These are phyloP conservation scores for Whalleya microplaca DNA, from an alignment of 2,329 filamentous ascomycete genomes.

Conservation along the genomic window DNA sequence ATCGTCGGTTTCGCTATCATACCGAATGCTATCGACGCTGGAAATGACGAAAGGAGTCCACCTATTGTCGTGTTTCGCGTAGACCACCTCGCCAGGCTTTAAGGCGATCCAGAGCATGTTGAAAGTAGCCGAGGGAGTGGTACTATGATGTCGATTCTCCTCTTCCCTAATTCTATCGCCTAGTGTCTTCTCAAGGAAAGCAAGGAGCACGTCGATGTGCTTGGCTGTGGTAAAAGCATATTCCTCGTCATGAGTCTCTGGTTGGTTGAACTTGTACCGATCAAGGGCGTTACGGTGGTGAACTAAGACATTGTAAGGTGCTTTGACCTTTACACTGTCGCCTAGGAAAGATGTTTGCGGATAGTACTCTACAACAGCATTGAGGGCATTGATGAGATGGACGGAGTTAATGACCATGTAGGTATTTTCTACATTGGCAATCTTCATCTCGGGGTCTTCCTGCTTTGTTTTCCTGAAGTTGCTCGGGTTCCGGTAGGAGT, in stretches of 20 bases:
- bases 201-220: slow-evolving; percentile 51
- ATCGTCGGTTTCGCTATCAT: neutral
- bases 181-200: slow-evolving; percentile 46
- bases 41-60: slow-evolving; percentile 50
- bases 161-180: slow-evolving; percentile 45
- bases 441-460: slow-evolving; percentile 29
- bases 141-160: slow-evolving; percentile 42
- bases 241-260: slow-evolving; percentile 44
- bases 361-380: slow-evolving; percentile 53
- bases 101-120: slow-evolving; percentile 51
- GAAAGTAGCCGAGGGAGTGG: slow-evolving; percentile 47
- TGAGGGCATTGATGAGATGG: slow-evolving; percentile 51
- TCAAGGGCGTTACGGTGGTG: slow-evolving; percentile 50
- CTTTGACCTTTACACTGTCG: slow-evolving; percentile 43
- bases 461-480: slow-evolving; percentile 2
- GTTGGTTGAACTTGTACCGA: slow-evolving; percentile 47
- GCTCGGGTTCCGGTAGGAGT: slow-evolving; percentile 8
- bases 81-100: slow-evolving; percentile 50
- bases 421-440: slow-evolving; percentile 38
- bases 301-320: slow-evolving; percentile 52
- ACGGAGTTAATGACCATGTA: slow-evolving; percentile 50
- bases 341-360: slow-evolving; percentile 44
- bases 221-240: slow-evolving; percentile 45
- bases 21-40: slow-evolving; percentile 25
- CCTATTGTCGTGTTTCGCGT: slow-evolving; percentile 43